A percentile compares a stretch with the other conserved stretches of the same genome.
phyloP scores from a whole-genome alignment of 495 filamentous ascomycete species.

The Lindgomyces ingoldianus region DNA sequence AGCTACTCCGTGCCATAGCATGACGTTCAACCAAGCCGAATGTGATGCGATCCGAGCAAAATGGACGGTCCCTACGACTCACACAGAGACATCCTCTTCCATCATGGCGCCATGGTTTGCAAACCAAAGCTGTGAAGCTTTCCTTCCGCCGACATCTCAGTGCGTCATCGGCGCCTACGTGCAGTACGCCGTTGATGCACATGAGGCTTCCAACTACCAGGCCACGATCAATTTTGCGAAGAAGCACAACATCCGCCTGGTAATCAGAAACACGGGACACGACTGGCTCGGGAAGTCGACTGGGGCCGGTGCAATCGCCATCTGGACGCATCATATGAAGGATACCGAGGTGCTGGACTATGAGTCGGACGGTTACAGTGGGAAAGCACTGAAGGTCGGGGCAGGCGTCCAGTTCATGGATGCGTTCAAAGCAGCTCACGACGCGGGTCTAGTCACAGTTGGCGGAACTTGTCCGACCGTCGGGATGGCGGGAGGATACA shows the following conservation, averaged over 20 bases:
- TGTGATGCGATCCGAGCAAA: not conserved
- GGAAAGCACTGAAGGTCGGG: not conserved
- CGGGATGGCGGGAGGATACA: constrained; percentile 51
- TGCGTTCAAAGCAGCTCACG: constrained; percentile 44
- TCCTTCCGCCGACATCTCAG: not conserved
- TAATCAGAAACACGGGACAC: constrained; percentile 11
- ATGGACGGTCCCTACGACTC: too few relatives aligned
- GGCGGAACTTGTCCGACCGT: constrained; percentile 51
- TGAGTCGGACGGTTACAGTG: not conserved
- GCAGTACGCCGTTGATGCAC: not conserved
- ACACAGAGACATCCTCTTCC: too few relatives aligned
- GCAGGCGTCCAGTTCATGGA: constrained; percentile 7
- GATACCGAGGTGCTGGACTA: not conserved
- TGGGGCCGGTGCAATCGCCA: not conserved
- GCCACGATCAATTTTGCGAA: constrained; percentile 45
- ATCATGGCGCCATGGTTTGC: not conserved
- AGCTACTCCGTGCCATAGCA: not conserved
- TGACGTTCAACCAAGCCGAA: not conserved
- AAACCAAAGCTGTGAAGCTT: not conserved
- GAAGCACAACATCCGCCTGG: constrained; percentile 2
- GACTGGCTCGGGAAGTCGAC: not conserved
- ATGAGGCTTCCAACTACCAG: not conserved
- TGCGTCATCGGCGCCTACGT: not conserved
- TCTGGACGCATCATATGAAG: not conserved
- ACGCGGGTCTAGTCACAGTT: constrained; percentile 37